These are phyloP conservation scores for Calonectria henricotiae DNA, from an alignment of 2,329 filamentous ascomycete species.

Conservation along the genomic window DNA sequence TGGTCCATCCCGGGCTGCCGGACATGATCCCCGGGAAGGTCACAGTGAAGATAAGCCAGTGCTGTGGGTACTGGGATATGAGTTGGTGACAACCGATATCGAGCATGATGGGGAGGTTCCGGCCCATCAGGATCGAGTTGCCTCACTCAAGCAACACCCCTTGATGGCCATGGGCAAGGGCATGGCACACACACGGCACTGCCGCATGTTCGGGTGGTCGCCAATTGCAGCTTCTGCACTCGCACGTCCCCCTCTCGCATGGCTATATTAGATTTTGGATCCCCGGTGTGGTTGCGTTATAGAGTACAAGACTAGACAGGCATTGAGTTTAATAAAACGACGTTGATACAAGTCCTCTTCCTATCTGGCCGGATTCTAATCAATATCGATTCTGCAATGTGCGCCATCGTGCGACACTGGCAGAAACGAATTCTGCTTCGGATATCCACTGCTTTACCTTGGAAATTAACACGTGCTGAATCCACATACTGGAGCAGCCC, in stretches of 20 bases:
- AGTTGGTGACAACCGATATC: background rate
- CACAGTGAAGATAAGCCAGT: conserved; percentile 22
- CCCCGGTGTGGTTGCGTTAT: background rate
- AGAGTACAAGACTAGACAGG: background rate
- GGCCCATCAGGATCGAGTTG: conserved; percentile 31
- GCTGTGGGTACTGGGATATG: background rate
- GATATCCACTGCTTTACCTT: conserved; percentile 1
- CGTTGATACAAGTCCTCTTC: background rate
- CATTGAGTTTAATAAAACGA: background rate
- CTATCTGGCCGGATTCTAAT: background rate
- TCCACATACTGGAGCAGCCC: background rate
- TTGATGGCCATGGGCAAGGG: conserved; percentile 19
- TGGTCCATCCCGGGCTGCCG: conserved; percentile 10
- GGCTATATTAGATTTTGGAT: background rate
- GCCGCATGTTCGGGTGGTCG: conserved; percentile 27
- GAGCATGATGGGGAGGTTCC: conserved; percentile 14
- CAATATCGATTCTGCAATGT: background rate
- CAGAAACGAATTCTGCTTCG: background rate
- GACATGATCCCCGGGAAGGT: conserved; percentile 17
- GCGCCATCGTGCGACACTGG: background rate
- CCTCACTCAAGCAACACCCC: background rate
- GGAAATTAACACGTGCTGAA: conserved; percentile 1
- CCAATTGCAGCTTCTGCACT: background rate
- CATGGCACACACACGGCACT: conserved; percentile 19
- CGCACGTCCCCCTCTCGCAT: conserved; percentile 17